Evolutionary conservation across 2,329 filamentous ascomycete species (phyloP).

Genomic region (Stachybotrys elegans): DNA sequence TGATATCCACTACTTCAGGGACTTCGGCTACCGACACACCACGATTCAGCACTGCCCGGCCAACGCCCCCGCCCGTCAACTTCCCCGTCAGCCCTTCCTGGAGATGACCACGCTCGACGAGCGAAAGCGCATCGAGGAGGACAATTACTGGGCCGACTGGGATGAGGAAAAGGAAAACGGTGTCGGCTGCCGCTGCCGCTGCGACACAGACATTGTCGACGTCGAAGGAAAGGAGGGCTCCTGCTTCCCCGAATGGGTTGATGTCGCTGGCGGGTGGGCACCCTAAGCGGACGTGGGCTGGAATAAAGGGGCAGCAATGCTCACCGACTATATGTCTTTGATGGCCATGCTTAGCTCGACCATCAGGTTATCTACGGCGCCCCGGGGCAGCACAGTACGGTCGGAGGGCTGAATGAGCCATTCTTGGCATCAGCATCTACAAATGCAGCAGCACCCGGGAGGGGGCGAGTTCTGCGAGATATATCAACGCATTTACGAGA

Average conservation of each 20-base stretch:
- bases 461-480: too few species aligned
- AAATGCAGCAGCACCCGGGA: too few species aligned
- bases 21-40: constrained; percentile 96
- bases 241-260: constrained; percentile 93
- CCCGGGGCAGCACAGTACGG: too few species aligned
- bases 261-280: constrained; percentile 92
- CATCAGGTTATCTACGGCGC: too few species aligned
- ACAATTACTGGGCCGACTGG: constrained; percentile 89
- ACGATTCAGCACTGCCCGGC: constrained; percentile 98
- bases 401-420: too few species aligned
- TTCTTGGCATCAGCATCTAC: too few species aligned
- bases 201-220: constrained; percentile 95
- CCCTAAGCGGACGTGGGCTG: too few species aligned
- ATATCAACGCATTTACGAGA: too few species aligned
- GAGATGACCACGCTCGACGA: constrained; percentile 78
- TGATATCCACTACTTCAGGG: constrained; percentile 98
- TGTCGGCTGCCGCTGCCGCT: constrained; percentile 92
- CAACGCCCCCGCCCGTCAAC: constrained; percentile 84
- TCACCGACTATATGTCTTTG: too few species aligned
- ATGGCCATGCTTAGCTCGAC: too few species aligned
- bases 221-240: constrained; percentile 97
- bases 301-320: too few species aligned
- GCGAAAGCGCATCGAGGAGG: constrained; percentile 82
- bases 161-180: constrained; percentile 91
- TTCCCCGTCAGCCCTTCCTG: constrained; percentile 73